Base-by-base conservation (phyloP, 768 basidiomycete genomes). In the Mycena sanguinolenta region DNA sequence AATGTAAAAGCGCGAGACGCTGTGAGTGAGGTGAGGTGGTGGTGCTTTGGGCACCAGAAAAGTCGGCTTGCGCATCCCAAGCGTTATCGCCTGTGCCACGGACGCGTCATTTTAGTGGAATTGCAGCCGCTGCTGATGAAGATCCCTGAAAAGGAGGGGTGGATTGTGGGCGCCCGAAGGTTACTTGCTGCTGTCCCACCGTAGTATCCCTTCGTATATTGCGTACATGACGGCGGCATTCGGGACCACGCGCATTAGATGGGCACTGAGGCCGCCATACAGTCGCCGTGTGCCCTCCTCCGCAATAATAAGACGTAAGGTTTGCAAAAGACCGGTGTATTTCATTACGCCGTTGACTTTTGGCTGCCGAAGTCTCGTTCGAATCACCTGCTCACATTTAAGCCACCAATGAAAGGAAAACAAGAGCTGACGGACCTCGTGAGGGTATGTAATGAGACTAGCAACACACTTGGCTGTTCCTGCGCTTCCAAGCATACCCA, bases 201-300 rank as follows among this genome's bases (percentile, higher is more conserved):
- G 85, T 34, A 97, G 83, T 34, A 91, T 84, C 28, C 92, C 90
- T 79, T 99, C 97, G 77, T 98, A 98, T 77, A 98, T 96, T 70
- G 91, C 91, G 82, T 92, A 99, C 97, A 99, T 98, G 73, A 97
- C 95, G 0, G 93, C 94, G 0, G 97, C 97, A 75, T 99, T 99
- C 9, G 97, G 97, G 4, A 99, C 95, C 66, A 98, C 96, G 58
- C 98, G 92, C 89, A 99, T 92, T 66, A 99, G 86, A 79, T 99
- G 98, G 0, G 98, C 96, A 63, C 92, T 93, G 64, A 99, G 88
- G 13, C 98, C 98, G 38, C 95, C 93, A 75, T 99, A 99, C 23
- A 99, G 79, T 5, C 93, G 90, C 49, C 90, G 86, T 2, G 89
- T 90, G 28, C 96, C 98, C 78, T 99, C 98, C 79, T 99, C 98